Base-by-base conservation (phyloP, 305 asterid genomes). In the Coffea humblotiana region DNA sequence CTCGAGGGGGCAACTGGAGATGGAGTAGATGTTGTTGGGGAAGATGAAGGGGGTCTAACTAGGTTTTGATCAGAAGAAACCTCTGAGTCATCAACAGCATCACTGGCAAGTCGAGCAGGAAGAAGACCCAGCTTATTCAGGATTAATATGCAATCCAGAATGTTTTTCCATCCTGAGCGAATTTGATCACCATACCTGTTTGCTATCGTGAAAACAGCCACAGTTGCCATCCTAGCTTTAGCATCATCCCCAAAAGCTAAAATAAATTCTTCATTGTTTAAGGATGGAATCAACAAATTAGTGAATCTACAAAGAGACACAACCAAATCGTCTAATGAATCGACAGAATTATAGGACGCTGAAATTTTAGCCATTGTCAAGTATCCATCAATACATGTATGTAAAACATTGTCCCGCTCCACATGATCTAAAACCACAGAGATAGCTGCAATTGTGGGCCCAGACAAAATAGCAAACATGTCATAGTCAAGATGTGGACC, bases 111-210 rank as follows among this genome's bases (percentile, higher is more conserved):
- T 83, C 94, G 96, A 74, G 96, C 87, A 47, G 99, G 97, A 88
- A 93, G 98, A 86, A 95, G 94, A 71, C 96, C 97, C 51, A 90
- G 83, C 84, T 86, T 93, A 72, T 95, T 97, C 91, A 95, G 85
- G 81, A 97, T 93, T 88, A 93, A 81, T 81, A 93, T 91, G 86
- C 97, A 96, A 78, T 96, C 99, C 79, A 94, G 85, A 78, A 96
- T 90, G 87, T 96, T 92, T 84, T 92, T 91, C 99, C 99, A 95
- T 47, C 98, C 96, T 19, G 93, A 89, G 61, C 91, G 95, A 78
- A 94, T 91, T 78, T 88, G 89, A 83, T 95, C 99, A 48, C 99
- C 93, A 75, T 93, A 95, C 81, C 91, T 85, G 86, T 91, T 92
- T 72, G 94, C 97, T 72, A 95, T 88, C 79, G 94, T 92, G 81